Conservation (phyloP, 169 alveolate species). For the Eimeria praecox region DNA sequence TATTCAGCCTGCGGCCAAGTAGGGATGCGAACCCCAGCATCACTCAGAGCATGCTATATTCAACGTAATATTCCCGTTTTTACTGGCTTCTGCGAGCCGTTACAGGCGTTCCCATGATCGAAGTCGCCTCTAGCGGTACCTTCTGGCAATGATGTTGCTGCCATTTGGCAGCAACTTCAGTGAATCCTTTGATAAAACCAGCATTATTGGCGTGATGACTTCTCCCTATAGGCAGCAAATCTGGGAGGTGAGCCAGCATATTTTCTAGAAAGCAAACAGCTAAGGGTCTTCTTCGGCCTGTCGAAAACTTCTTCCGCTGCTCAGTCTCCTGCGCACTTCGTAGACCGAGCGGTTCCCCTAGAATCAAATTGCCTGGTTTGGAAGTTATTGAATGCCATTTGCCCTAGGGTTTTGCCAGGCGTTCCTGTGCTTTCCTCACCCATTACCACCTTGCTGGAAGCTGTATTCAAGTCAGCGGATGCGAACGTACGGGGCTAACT, state of each 20-base stretch:
- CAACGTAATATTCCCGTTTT: too few relatives aligned
- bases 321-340: background rate
- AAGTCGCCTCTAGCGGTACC: too few relatives aligned
- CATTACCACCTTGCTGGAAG: background rate
- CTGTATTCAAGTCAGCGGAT: background rate
- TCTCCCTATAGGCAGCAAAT: background rate
- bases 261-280: background rate
- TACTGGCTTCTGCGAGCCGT: too few relatives aligned
- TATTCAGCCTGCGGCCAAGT: too few relatives aligned
- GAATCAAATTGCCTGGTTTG: background rate
- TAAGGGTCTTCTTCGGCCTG: background rate
- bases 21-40: too few relatives aligned
- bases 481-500: background rate
- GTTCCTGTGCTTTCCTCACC: background rate
- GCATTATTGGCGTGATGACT: background rate
- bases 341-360: background rate
- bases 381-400: background rate
- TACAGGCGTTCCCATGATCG: too few relatives aligned
- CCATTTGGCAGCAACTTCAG: too few relatives aligned
- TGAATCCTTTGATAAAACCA: too few relatives aligned
- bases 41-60: too few relatives aligned
- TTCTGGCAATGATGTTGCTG: too few relatives aligned
- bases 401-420: background rate
- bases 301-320: background rate
- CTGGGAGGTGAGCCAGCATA: background rate